phyloP scores from a whole-genome alignment of 257 asterid species.

The Nicotiana paniculata region DNA sequence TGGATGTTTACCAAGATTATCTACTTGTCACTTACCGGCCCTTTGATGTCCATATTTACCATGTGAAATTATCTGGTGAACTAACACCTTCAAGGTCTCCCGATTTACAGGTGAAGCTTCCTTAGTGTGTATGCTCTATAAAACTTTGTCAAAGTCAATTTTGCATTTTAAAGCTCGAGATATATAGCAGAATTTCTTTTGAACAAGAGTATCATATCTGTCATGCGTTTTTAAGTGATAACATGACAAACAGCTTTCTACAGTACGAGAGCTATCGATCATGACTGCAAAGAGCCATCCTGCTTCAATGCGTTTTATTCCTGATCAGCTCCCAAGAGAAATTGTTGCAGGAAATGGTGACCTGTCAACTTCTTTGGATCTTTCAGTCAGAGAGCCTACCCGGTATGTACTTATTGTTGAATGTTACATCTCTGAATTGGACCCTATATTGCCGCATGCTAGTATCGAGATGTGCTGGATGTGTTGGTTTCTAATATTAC shows the following conservation, averaged over 20 bases:
- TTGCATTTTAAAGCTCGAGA: constrained; percentile 1
- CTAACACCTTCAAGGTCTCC: constrained; percentile 85
- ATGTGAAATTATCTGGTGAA: constrained; percentile 84
- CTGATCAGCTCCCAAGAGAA: constrained; percentile 75
- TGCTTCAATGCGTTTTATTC: constrained; percentile 90
- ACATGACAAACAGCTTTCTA: constrained; percentile 99
- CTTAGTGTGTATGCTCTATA: not conserved
- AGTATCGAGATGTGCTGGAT: constrained; percentile 9
- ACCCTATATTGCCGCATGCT: constrained; percentile 9
- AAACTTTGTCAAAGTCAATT: not conserved
- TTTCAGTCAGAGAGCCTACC: constrained; percentile 63
- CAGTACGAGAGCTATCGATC: constrained; percentile 99
- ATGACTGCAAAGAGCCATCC: constrained; percentile 99
- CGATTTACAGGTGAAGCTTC: constrained; percentile 67
- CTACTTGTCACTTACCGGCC: constrained; percentile 89
- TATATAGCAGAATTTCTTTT: constrained; percentile 17
- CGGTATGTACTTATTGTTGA: constrained; percentile 43
- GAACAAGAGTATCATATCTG: constrained; percentile 27
- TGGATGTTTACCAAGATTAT: constrained; percentile 98
- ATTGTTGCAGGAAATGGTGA: constrained; percentile 32
- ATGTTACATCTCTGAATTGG: constrained; percentile 3
- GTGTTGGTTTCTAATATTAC: not conserved
- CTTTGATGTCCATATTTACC: constrained; percentile 92
- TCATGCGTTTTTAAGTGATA: constrained; percentile 82
- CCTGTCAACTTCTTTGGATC: constrained; percentile 42